Evolutionary conservation across 1,284 basidiomycete species (phyloP).

Genomic region (Sanghuangporus sanghuang): DNA sequence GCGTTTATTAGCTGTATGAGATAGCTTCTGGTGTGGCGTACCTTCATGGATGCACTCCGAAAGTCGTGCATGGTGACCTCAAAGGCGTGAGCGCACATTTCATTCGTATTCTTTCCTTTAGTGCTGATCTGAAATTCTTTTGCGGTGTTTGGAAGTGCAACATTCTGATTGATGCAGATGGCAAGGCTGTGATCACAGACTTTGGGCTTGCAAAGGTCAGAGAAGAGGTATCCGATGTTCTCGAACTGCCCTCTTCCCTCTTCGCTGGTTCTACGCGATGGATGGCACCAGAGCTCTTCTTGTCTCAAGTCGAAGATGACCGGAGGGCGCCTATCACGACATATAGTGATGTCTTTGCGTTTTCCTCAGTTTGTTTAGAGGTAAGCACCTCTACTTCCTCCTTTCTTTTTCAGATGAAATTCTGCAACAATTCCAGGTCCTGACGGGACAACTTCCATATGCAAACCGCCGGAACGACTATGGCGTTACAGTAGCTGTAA

Average conservation of each 20-base stretch:
- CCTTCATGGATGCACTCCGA: slow-evolving; percentile 44
- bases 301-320: slow-evolving; percentile 41
- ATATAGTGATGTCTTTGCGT: slow-evolving; percentile 51
- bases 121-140: neutral
- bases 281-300: slow-evolving; percentile 51
- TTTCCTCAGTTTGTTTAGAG: slow-evolving; percentile 52
- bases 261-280: slow-evolving; percentile 45
- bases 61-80: slow-evolving; percentile 52
- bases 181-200: slow-evolving; percentile 49
- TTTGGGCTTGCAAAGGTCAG: slow-evolving; percentile 54
- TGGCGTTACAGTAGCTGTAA: slow-evolving; percentile 48
- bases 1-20: slow-evolving; percentile 36
- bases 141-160: slow-evolving; percentile 36
- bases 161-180: slow-evolving; percentile 46
- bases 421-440: slow-evolving; percentile 31
- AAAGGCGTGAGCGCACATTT: slow-evolving; percentile 38
- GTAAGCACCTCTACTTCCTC: slow-evolving; percentile 25
- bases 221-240: slow-evolving; percentile 40
- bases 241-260: slow-evolving; percentile 38
- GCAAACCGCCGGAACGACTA: slow-evolving; percentile 46
- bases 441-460: slow-evolving; percentile 46
- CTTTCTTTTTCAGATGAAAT: neutral
- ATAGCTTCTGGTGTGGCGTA: slow-evolving; percentile 49
- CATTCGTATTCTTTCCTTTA: neutral
- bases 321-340: slow-evolving; percentile 37